Base-by-base conservation (phyloP, 352 stramenopile species). In the Pythium grandisporangium region DNA sequence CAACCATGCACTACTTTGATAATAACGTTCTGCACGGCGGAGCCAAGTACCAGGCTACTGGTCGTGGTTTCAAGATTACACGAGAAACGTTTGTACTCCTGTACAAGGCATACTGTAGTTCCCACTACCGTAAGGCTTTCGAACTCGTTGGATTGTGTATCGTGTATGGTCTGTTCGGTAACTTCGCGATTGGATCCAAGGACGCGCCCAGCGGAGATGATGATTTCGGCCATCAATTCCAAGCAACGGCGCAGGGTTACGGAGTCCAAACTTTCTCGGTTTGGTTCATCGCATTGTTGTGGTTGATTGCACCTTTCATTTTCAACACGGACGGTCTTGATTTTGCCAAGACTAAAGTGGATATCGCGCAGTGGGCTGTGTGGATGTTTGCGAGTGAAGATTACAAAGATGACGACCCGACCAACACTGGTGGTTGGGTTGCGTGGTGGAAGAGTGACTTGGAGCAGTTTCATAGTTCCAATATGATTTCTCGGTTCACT, bases 1-100 rank as follows among this genome's bases (percentile, higher is more conserved):
- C 75, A 17, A 88, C 72, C 23, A 84, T 84, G 69, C 75, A 88
- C 58, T 88, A 86, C 61, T 88, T 86, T 37, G 72, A 86, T 34
- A 83, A 79, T 53, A 86, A 86, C 50, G 61, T 88, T 26, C 40
- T 88, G 24, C 72, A 86, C 43, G 75, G 75, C 42, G 67, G 58
- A 46, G 75, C 75, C 26, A 79, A 88, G 60, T 88, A 88, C 51
- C 61, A 86, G 47, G 75, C 75, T 10, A 88, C 75, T 1, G 75
- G 75, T 53, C 75, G 75, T 65, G 75, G 75, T 44, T 88, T 88
- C 60, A 88, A 85, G 58, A 88, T 88, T 42, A 84, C 75, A 25
- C 66, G 75, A 49, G 72, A 88, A 51, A 82, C 70, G n/a, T 51
- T 88, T 33, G 70, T 88, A 32, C 48, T 88, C 23, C 22, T 88